A percentile compares a stretch with the other conserved stretches of the same genome.
Evolutionary conservation across 208 protist species (phyloP).

Genomic region (Leishmania tarentolae): DNA sequence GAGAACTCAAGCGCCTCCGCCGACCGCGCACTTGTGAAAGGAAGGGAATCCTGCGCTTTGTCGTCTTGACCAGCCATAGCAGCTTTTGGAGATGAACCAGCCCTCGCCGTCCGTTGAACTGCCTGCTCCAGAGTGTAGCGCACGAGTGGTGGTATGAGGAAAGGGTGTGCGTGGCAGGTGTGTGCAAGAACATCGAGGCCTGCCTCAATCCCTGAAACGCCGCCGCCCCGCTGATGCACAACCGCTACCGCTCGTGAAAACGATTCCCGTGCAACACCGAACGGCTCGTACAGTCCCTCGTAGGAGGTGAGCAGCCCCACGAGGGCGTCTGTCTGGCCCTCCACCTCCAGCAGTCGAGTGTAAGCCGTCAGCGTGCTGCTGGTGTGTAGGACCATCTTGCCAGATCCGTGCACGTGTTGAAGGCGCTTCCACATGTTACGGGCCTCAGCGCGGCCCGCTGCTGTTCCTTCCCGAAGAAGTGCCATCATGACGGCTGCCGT

Average conservation of each 20-base stretch:
- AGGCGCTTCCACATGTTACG: conserved; percentile 40
- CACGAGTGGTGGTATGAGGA: conserved; percentile 22
- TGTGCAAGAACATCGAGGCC: conserved; percentile 7
- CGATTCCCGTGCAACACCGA: conserved; percentile 41
- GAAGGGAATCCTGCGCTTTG: background rate
- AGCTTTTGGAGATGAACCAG: background rate
- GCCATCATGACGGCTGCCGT: conserved; percentile 66
- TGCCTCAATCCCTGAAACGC: background rate
- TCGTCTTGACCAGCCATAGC: background rate
- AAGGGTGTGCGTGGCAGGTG: conserved; percentile 12
- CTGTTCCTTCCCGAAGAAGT: conserved; percentile 28
- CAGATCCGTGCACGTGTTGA: conserved; percentile 8
- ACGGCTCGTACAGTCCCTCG: conserved; percentile 43
- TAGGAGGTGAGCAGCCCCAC: conserved; percentile 36
- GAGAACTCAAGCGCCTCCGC: conserved; percentile 2
- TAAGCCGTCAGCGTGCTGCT: conserved; percentile 35
- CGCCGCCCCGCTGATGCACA: background rate
- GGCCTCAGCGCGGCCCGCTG: conserved; percentile 24
- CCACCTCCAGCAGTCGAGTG: conserved; percentile 27
- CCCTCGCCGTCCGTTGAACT: background rate
- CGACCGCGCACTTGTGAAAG: background rate
- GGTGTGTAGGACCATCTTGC: conserved; percentile 31
- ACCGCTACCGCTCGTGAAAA: conserved; percentile 8
- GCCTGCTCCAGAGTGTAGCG: conserved; percentile 11
- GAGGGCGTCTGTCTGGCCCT: conserved; percentile 24